Evolutionary conservation across 2,329 filamentous ascomycete genomes (phyloP).

Genomic region (Botrytis deweyae): DNA sequence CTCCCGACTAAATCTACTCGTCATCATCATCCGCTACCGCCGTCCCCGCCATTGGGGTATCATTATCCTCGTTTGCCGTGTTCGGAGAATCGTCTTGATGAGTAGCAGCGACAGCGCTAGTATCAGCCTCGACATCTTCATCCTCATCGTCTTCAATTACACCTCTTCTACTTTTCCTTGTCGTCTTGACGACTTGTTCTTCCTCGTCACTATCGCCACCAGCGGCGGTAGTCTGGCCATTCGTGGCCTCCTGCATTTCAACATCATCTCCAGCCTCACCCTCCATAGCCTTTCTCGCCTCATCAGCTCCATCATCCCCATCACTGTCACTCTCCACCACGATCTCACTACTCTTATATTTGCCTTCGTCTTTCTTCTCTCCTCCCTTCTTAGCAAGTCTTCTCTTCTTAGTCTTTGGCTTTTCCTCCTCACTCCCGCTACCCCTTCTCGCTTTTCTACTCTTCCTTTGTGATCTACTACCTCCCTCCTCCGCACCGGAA

Average conservation of each 20-base stretch:
- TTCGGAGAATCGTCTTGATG: slow-evolving; percentile 31
- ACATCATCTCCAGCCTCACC: slow-evolving; percentile 25
- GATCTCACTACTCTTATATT: slow-evolving; percentile 41
- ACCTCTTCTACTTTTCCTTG: slow-evolving; percentile 34
- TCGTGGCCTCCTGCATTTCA: slow-evolving; percentile 25
- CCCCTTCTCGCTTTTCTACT: slow-evolving; percentile 31
- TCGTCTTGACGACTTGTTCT: slow-evolving; percentile 28
- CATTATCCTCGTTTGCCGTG: slow-evolving; percentile 34
- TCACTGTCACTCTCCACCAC: slow-evolving; percentile 41
- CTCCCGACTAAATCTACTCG: neutral
- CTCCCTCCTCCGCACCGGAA: slow-evolving; percentile 31
- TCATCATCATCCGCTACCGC: slow-evolving; percentile 29
- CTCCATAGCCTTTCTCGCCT: slow-evolving; percentile 32
- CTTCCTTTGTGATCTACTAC: slow-evolving; percentile 11
- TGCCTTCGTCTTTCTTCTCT: slow-evolving; percentile 35
- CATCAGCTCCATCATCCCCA: slow-evolving; percentile 36
- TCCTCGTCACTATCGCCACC: slow-evolving; percentile 32
- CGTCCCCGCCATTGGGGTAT: slow-evolving; percentile 37
- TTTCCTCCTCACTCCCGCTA: slow-evolving; percentile 40
- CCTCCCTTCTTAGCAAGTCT: slow-evolving; percentile 37
- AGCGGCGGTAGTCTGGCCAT: neutral
- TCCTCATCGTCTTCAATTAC: slow-evolving; percentile 38
- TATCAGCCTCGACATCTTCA: slow-evolving; percentile 37
- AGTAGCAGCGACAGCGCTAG: slow-evolving; percentile 11
- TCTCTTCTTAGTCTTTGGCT: slow-evolving; percentile 41